A percentile compares a stretch with the other conserved stretches of the same genome.
Conservation (phyloP, 345 rosid species). For the Eucalyptus marginata region DNA sequence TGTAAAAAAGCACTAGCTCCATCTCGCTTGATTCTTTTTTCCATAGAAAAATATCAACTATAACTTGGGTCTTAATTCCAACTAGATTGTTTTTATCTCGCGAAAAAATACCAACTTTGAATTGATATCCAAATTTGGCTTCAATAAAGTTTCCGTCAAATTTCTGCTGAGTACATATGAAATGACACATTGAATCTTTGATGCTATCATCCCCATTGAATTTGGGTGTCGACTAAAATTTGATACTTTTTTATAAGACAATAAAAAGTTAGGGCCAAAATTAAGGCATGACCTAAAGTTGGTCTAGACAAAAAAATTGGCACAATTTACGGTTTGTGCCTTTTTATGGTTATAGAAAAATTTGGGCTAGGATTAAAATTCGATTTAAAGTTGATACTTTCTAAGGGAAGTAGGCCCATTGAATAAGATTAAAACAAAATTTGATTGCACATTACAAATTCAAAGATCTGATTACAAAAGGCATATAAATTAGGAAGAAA, state of each 20-base stretch:
- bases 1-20: too few species aligned
- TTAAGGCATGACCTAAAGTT: not conserved
- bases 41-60: fast-evolving
- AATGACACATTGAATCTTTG: fast-evolving
- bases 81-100: not conserved
- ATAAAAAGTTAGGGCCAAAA: not conserved
- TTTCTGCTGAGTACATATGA: fast-evolving
- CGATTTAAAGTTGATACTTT: too few species aligned
- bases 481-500: not conserved
- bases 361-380: fast-evolving
- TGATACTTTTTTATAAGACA: too few species aligned
- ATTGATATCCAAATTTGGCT: fast-evolving
- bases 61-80: not conserved
- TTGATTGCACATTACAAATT: not conserved
- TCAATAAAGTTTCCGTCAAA: fast-evolving
- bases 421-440: not conserved
- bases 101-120: not conserved
- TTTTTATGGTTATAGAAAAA: too few species aligned
- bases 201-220: fast-evolving
- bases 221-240: too few species aligned
- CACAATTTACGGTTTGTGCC: too few species aligned
- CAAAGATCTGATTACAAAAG: not conserved
- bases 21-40: fast-evolving
- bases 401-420: too few species aligned
- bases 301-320: not conserved